These are phyloP conservation scores for Pseudopyricularia javanii DNA, from an alignment of 2,329 filamentous ascomycete species.

Conservation along the genomic window DNA sequence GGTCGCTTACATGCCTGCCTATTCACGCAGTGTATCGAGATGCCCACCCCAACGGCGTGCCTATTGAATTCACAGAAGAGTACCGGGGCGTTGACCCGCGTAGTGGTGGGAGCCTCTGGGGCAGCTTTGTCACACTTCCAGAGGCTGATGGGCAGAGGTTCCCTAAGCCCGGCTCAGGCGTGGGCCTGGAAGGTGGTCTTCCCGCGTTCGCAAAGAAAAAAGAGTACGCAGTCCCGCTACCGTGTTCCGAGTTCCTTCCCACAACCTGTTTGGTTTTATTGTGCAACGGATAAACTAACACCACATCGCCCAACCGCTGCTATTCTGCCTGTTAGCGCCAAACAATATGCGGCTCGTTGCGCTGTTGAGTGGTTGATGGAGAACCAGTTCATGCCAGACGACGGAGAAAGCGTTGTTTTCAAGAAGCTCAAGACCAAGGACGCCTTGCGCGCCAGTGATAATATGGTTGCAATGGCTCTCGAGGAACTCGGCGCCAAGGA, in stretches of 20 bases:
- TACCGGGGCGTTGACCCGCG: background rate
- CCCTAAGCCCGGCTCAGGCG: constrained; percentile 14
- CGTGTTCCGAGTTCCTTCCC: background rate
- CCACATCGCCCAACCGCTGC: background rate
- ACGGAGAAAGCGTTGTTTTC: constrained; percentile 10
- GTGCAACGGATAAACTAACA: background rate
- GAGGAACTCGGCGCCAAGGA: background rate
- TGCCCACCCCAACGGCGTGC: constrained; percentile 6
- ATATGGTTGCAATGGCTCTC: no score
- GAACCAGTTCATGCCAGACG: constrained; percentile 14
- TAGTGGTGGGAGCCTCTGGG: constrained; percentile 9
- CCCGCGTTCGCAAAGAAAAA: constrained; percentile 34
- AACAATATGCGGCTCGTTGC: constrained; percentile 37
- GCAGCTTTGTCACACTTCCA: constrained; percentile 12
- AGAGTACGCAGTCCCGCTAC: constrained; percentile 12
- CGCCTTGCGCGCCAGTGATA: no score
- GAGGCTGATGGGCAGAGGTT: constrained; percentile 13
- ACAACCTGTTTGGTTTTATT: background rate
- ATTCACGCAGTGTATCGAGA: constrained; percentile 20
- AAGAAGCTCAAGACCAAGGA: constrained; percentile 4
- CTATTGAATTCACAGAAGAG: constrained; percentile 12
- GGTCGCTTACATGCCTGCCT: background rate
- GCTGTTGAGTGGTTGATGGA: constrained; percentile 28
- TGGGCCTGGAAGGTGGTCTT: constrained; percentile 9
- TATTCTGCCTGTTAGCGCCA: constrained; percentile 20